Evolutionary conservation across 164 flowering plant genomes (phyloP), one percentile per base, ranked within the genome.

Genomic region (Warburgia ugandensis): DNA sequence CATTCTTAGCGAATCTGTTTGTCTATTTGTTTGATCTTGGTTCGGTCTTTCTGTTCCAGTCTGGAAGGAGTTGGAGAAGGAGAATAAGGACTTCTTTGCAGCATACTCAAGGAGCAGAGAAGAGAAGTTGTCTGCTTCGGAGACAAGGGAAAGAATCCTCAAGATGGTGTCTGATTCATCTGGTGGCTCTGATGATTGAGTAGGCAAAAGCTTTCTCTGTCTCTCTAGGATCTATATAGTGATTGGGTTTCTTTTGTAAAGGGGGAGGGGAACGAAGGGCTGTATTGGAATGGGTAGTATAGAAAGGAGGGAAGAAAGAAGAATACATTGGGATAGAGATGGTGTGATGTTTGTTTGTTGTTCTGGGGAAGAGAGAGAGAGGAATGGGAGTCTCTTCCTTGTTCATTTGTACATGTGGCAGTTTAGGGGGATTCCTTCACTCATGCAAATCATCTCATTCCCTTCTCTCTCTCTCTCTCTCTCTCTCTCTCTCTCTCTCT

Each of bases 61-160:
- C 52, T 89, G 97, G 97, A 75, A 83, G 41, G 97, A 86, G 58
- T 56, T 89, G 35, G 95, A 86, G 77, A 89, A 86, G 43, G 95
- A 78, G 80, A 89, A 89, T 83, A 80, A 62, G 61, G 84, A 78
- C 48, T 89, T 89, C 74, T 89, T 89, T 36, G 82, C 83, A 45
- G 76, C 73, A 3, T 89, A 89, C 54, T 11, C 40, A 8, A 69
- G 53, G 45, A 62, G 48, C 48, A 69, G 61, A 57, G 69, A 61
- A 29, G 64, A 64, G 10, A 46, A 53, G 28, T 56, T 45, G 44
- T 67, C 82, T 4, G 62, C 71, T 62, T 67, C 47, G 28, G 79
- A 73, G 60, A 64, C 61, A 21, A 61, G 55, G 44, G 52, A 66
- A 53, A 68, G 60, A 52, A 64, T 78, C 19, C 81, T 69, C n/a